Conservation (phyloP, 371 early-diverging fungal genomes). For the Actinomortierella wolfii region DNA sequence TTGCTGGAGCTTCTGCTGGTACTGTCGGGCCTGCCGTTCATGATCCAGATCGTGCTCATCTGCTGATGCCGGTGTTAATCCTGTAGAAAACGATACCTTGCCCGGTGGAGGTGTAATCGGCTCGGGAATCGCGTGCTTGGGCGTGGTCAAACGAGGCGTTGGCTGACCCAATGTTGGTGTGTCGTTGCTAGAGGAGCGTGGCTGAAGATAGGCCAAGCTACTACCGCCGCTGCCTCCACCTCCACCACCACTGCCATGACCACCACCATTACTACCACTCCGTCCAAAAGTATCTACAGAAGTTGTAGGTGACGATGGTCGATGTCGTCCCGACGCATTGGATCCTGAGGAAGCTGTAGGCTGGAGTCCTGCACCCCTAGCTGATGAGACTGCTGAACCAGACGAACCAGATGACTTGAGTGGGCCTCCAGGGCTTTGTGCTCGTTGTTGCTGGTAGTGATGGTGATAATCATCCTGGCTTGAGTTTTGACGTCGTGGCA, state of each 20-base stretch:
- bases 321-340: slow-evolving; percentile 24
- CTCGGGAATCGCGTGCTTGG: slow-evolving; percentile 40
- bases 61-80: slow-evolving; percentile 16
- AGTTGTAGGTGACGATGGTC: no score
- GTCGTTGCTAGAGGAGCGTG: no score
- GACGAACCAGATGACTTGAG: slow-evolving; percentile 32
- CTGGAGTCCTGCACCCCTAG: slow-evolving; percentile 2
- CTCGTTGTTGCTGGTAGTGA: slow-evolving; percentile 30
- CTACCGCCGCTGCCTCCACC: no score
- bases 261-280: no score
- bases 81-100: slow-evolving; percentile 24
- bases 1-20: slow-evolving; percentile 44
- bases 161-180: slow-evolving; percentile 36
- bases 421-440: slow-evolving; percentile 17
- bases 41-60: slow-evolving; percentile 19
- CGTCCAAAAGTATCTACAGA: no score
- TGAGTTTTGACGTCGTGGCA: no score
- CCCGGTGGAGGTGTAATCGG: slow-evolving; percentile 6
- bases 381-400: slow-evolving; percentile 26
- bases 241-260: no score
- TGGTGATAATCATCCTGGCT: slow-evolving; percentile 16
- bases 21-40: slow-evolving; percentile 45
- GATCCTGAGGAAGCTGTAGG: slow-evolving; percentile 44
- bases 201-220: no score
- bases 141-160: slow-evolving; percentile 45